Percentiles rank a stretch among this genome's conserved stretches.
Evolutionary conservation across 2,329 filamentous ascomycete genomes (phyloP).

Genomic region (Trichoderma sp.): DNA sequence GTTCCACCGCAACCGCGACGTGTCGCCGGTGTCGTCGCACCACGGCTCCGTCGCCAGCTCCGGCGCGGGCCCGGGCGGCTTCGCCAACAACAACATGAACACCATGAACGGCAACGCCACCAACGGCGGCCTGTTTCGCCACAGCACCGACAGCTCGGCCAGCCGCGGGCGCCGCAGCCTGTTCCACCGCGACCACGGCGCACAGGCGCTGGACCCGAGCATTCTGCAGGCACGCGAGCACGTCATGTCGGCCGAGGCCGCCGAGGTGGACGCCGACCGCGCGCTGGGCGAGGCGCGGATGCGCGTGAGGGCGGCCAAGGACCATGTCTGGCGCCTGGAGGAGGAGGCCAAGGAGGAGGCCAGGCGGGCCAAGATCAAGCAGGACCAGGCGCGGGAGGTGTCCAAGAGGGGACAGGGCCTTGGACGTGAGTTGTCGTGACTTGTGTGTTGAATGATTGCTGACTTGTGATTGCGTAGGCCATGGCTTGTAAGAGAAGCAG

Average conservation of each 20-base stretch:
- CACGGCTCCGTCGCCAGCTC: conserved; percentile 17
- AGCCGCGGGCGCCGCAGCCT: conserved; percentile 32
- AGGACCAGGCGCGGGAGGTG: conserved; percentile 63
- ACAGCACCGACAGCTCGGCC: conserved; percentile 23
- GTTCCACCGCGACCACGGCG: conserved; percentile 47
- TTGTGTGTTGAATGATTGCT: not conserved
- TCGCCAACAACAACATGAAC: conserved; percentile 12
- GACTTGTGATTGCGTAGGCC: not conserved
- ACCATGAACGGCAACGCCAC: not conserved
- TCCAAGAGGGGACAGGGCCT: conserved; percentile 70
- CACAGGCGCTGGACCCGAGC: conserved; percentile 57
- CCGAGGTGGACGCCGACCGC: conserved; percentile 66
- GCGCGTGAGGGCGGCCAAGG: conserved; percentile 63
- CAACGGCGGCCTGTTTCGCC: conserved; percentile 26
- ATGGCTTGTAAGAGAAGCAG: conserved; percentile 6
- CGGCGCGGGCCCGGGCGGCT: conserved; percentile 3
- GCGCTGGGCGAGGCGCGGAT: conserved; percentile 60
- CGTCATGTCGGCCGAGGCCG: conserved; percentile 62
- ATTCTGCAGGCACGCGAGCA: conserved; percentile 64
- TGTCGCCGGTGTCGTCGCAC: conserved; percentile 30
- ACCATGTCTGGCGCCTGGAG: conserved; percentile 64
- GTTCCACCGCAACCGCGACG: conserved; percentile 39
- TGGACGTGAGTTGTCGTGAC: conserved; percentile 50
- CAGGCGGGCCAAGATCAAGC: conserved; percentile 66
- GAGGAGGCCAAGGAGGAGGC: conserved; percentile 67